phyloP scores from a whole-genome alignment of 2,329 filamentous ascomycete species.

The Apiospora saccharicola region DNA sequence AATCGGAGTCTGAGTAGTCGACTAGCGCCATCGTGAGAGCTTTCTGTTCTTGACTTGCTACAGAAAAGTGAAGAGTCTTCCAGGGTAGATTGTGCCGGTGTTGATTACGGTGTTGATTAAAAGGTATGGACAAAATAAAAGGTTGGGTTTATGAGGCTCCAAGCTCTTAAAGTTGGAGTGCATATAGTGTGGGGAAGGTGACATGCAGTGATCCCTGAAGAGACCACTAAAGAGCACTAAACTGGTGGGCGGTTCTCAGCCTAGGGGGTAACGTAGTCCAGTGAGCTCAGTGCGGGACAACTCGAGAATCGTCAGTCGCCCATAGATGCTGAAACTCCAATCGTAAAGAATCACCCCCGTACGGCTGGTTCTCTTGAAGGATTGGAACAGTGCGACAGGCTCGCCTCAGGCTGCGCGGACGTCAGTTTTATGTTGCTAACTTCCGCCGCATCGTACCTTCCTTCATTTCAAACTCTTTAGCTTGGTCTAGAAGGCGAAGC shows the following conservation, averaged over 20 bases:
- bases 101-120: background rate
- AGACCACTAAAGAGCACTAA: background rate
- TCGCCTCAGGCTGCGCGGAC: background rate
- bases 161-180: slow-evolving; percentile 16
- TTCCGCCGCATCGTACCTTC: background rate
- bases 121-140: background rate
- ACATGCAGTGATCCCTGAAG: slow-evolving; percentile 12
- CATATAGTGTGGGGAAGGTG: slow-evolving; percentile 15
- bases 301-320: background rate
- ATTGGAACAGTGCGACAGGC: slow-evolving; percentile 4
- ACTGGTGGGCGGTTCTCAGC: background rate
- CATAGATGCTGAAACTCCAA: background rate
- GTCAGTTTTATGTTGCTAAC: background rate
- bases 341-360: background rate
- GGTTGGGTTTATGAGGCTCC: background rate
- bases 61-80: background rate
- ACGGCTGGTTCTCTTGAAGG: slow-evolving; percentile 7
- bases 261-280: background rate
- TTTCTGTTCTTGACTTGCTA: background rate
- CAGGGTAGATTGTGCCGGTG: background rate
- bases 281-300: background rate
- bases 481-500: background rate
- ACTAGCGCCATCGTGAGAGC: slow-evolving; percentile 72
- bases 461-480: slow-evolving; percentile 1
- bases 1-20: slow-evolving; percentile 84